Base-by-base conservation (phyloP, 768 basidiomycete genomes). In the Suillus subluteus region DNA sequence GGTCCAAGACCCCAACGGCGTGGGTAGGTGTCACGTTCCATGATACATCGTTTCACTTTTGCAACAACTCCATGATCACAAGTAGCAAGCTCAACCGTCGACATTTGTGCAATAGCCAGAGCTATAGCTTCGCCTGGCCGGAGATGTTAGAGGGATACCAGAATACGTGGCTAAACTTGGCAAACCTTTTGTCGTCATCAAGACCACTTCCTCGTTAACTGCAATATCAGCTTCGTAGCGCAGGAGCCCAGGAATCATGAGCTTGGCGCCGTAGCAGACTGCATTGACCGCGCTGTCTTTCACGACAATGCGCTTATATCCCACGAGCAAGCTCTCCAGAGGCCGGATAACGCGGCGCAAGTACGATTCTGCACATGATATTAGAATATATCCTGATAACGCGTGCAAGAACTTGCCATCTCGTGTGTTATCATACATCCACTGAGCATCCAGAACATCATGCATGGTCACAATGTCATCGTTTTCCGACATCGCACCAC, bases 391-490 rank as follows among this genome's bases (percentile, higher is more conserved):
- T 30, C 18, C 26, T 62, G 59, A 69, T 56, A 54, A 56, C 37
- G 41, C 6, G 48, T 65, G 67, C 48, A 43, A 44, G 35, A 63
- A 43, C 65, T 76, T 69, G 96, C 96, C 96, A 79, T 99, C 98
- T 46, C 96, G 86, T 4, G 93, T 98, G 78, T 97, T 98, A 77
- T 99, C 98, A 77, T 97, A 99, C 75, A 91, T 79, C 96, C 97
- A 99, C 73, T 99, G 98, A 15, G 98, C 98, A 78, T 99, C 98
- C 80, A 99, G 81, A 37, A 99, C 97, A 76, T 99, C 98, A 80
- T 99, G 98, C 98, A 99, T 99, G 26, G 97, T 96, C 67, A 99
- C 98, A 73, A 98, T 95, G 72, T 96, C 96, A 75, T 99, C 97
- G 76, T 94, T 96, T 82, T 99, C 98, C 59, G 92, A 94, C 87